A percentile compares a stretch with the other conserved stretches of the same genome.
These are phyloP conservation scores for Colletotrichum spaethianum DNA, from an alignment of 2,329 filamentous ascomycete genomes.

Conservation along the genomic window DNA sequence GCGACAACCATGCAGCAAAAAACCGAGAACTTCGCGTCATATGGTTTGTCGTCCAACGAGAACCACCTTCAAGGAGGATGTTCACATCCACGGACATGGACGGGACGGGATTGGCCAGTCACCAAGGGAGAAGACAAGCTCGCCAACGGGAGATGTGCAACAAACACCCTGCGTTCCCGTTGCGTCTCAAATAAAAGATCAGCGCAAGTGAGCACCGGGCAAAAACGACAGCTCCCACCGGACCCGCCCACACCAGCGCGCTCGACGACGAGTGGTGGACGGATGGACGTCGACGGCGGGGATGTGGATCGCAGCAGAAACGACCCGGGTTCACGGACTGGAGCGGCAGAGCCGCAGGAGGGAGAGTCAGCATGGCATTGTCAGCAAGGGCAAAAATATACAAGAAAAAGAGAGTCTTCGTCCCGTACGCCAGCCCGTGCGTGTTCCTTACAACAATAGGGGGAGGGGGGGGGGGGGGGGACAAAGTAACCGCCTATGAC, in stretches of 20 bases:
- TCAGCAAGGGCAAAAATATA: not conserved
- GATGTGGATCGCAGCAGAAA: not conserved
- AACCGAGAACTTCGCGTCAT: not conserved
- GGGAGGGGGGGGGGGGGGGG: not conserved
- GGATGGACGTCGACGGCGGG: not conserved
- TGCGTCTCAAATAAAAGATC: slow-evolving; percentile 34
- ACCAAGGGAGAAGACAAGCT: not conserved
- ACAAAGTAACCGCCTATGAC: not conserved
- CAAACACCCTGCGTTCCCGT: not conserved
- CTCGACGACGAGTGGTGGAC: not conserved
- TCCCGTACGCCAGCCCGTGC: not conserved
- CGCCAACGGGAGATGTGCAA: not conserved
- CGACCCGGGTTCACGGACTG: not conserved
- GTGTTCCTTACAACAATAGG: not conserved
- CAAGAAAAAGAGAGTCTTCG: not conserved
- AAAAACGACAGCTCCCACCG: not conserved
- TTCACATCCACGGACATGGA: not conserved
- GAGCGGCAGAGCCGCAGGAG: slow-evolving; percentile 30
- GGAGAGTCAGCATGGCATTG: not conserved
- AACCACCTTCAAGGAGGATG: not conserved
- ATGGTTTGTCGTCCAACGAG: not conserved
- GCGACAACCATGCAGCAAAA: not conserved
- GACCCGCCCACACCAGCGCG: not conserved
- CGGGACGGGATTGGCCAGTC: not conserved
- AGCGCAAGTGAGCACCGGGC: slow-evolving; percentile 17